phyloP scores from a whole-genome alignment of 495 filamentous ascomycete genomes.

The Cryomyces antarcticus region DNA sequence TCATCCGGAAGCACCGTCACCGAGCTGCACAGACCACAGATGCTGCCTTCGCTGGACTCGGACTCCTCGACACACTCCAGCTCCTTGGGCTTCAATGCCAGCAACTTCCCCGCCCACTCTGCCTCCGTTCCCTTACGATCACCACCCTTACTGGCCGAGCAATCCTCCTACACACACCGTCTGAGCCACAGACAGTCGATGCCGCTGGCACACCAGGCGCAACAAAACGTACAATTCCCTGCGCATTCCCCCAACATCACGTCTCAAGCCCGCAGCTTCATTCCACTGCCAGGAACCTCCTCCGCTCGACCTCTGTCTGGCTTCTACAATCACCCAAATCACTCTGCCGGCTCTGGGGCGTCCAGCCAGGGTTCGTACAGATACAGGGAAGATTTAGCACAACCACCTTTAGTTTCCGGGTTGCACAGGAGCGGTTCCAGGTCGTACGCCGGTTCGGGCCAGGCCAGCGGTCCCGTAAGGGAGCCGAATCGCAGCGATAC shows the following conservation, averaged over 20 bases:
- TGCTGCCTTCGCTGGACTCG: slow-evolving; percentile 2
- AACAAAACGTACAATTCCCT: slow-evolving; percentile 24
- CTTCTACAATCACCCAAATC: slow-evolving; percentile 20
- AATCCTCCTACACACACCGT: slow-evolving; percentile 1
- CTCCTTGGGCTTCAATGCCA: slow-evolving; percentile 14
- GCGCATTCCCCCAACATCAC: slow-evolving; percentile 15
- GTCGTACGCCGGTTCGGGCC: too few species aligned
- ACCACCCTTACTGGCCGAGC: slow-evolving; percentile 2
- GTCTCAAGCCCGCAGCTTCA: slow-evolving; percentile 5
- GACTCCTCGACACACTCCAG: not conserved
- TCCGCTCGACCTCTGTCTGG: slow-evolving; percentile 11
- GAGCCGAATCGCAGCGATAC: slow-evolving; percentile 53
- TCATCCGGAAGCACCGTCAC: slow-evolving; percentile 13
- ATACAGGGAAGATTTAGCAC: slow-evolving; percentile 27
- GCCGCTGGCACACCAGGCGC: slow-evolving; percentile 17
- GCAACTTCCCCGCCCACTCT: slow-evolving; percentile 13
- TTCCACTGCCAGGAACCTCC: slow-evolving; percentile 1
- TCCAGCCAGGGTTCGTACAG: slow-evolving; percentile 15
- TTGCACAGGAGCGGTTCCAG: too few species aligned
- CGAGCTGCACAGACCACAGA: slow-evolving; percentile 2
- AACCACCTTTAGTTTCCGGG: too few species aligned
- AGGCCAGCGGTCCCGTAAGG: slow-evolving; percentile 35
- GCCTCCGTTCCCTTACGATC: slow-evolving; percentile 2
- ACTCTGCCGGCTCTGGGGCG: slow-evolving; percentile 14
- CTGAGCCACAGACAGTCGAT: slow-evolving; percentile 16